Evolutionary conservation across 495 filamentous ascomycete species (phyloP).

Genomic region (Aspergillus affinis): DNA sequence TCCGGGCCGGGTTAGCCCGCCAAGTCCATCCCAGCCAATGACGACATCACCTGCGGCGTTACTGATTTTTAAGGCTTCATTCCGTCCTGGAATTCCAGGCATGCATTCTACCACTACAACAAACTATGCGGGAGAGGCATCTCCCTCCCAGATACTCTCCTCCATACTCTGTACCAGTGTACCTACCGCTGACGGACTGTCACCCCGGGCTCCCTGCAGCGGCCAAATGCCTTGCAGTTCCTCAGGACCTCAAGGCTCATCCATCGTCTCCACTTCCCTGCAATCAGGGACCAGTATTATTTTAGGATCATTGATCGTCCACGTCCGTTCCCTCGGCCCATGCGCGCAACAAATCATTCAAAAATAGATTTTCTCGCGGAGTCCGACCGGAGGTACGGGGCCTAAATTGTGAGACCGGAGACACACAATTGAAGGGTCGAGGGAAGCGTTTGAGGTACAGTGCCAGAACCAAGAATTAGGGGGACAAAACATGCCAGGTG

Average conservation of each 20-base stretch:
- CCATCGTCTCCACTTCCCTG: not conserved
- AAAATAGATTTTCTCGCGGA: not conserved
- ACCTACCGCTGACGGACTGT: too few species aligned
- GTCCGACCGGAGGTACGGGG: not conserved
- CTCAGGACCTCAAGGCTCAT: not conserved
- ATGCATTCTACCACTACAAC: not conserved
- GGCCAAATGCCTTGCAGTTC: not conserved
- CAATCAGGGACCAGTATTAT: not conserved
- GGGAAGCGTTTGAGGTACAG: not conserved
- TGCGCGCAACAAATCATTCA: not conserved
- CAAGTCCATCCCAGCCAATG: not conserved
- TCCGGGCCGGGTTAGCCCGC: slow-evolving; percentile 22
- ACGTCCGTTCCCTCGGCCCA: not conserved
- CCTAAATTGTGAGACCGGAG: not conserved
- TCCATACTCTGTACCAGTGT: too few species aligned
- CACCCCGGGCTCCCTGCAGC: too few species aligned
- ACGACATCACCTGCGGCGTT: slow-evolving; percentile 1
- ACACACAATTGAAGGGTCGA: not conserved
- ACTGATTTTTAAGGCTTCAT: slow-evolving; percentile 1
- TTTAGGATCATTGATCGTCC: not conserved
- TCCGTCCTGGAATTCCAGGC: not conserved
- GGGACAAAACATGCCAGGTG: slow-evolving; percentile 2
- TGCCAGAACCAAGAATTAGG: not conserved
- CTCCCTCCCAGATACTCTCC: too few species aligned
- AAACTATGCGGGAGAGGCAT: too few species aligned